A percentile compares a stretch with the other conserved stretches of the same genome.
These are phyloP conservation scores for Macrophomina pseudophaseolina DNA, from an alignment of 2,329 filamentous ascomycete species.

Conservation along the genomic window DNA sequence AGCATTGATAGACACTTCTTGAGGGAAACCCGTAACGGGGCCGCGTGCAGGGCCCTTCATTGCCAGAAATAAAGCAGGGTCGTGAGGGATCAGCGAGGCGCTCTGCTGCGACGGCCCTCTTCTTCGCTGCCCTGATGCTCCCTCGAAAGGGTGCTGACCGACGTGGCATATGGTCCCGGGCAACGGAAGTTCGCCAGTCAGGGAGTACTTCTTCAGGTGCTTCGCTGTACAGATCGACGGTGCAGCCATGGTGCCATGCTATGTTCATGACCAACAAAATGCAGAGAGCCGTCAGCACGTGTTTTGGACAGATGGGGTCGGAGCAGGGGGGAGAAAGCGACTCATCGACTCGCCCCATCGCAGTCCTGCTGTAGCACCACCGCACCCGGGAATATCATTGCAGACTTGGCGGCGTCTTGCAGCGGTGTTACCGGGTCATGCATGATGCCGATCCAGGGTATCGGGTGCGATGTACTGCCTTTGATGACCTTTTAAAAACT, in stretches of 20 bases:
- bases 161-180: conserved; percentile 25
- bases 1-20: not conserved
- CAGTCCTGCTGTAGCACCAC: conserved; percentile 52
- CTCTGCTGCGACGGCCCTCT: not conserved
- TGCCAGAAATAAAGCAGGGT: not conserved
- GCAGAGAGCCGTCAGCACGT: not conserved
- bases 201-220: conserved; percentile 27
- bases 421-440: conserved; percentile 13
- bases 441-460: conserved; percentile 11
- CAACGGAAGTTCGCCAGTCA: conserved; percentile 23
- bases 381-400: conserved; percentile 50
- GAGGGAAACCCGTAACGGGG: not conserved
- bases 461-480: conserved; percentile 14
- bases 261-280: too few relatives aligned
- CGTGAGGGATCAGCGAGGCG: not conserved
- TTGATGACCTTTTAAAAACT: not conserved
- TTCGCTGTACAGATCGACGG: conserved; percentile 28
- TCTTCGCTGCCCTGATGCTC: not conserved
- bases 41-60: not conserved
- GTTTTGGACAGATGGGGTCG: not conserved
- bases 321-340: not conserved
- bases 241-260: conserved; percentile 22
- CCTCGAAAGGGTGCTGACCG: conserved; percentile 22
- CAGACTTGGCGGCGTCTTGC: conserved; percentile 44
- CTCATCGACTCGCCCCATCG: conserved; percentile 30